These are phyloP conservation scores for Aegilops tauschii DNA, from an alignment of 176 grass and related monocot genomes.

Conservation along the genomic window DNA sequence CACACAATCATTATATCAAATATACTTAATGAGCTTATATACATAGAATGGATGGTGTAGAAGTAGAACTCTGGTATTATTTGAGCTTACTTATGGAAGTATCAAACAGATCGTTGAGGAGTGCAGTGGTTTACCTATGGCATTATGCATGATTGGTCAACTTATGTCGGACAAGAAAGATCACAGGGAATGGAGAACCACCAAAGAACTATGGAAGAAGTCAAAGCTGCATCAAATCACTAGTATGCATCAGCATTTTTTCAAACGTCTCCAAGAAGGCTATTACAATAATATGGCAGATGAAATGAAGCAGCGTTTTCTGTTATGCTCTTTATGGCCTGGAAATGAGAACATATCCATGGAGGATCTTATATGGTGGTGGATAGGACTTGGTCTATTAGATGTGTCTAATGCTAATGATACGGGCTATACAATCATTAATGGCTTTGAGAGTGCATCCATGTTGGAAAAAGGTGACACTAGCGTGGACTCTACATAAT, in stretches of 20 bases:
- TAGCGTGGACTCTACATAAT: neutral
- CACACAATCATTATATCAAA: no score
- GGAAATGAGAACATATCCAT: neutral
- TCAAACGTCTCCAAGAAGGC: neutral
- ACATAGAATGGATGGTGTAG: no score
- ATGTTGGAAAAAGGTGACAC: neutral
- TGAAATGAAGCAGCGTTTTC: neutral
- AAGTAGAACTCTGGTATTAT: neutral
- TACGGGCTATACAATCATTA: neutral
- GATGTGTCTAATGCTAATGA: neutral
- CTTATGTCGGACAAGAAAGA: neutral
- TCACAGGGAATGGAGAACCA: neutral
- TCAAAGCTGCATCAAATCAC: neutral
- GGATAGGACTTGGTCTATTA: neutral
- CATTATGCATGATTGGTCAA: neutral
- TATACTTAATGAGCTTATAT: no score
- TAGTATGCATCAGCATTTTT: neutral
- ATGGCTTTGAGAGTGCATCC: neutral
- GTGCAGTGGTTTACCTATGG: neutral
- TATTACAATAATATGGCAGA: neutral
- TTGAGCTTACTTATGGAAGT: no score
- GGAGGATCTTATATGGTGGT: neutral
- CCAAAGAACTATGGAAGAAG: neutral
- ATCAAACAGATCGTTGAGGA: neutral
- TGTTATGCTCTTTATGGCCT: neutral